Percentiles rank a stretch among this genome's conserved stretches.
phyloP scores from a whole-genome alignment of 371 early-diverging fungal genomes.

The Rhizopus microsporus region DNA sequence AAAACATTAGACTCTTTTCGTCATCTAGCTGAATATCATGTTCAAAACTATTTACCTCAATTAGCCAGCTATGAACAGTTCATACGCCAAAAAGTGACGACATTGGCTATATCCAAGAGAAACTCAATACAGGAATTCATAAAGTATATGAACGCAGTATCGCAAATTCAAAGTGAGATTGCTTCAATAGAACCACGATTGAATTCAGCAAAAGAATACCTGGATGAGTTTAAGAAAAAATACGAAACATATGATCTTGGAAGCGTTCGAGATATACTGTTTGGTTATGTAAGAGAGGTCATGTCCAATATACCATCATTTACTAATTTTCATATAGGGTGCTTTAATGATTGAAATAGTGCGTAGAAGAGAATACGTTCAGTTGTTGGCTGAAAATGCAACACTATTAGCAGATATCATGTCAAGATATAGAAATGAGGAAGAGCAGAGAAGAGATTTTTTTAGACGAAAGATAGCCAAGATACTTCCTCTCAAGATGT shows the following conservation, averaged over 20 bases:
- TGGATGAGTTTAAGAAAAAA: slow-evolving; percentile 29
- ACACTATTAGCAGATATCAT: slow-evolving; percentile 66
- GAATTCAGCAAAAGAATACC: slow-evolving; percentile 22
- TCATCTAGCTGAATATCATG: slow-evolving; percentile 65
- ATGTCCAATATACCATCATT: too few relatives aligned
- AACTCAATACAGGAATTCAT: slow-evolving; percentile 40
- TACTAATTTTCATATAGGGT: slow-evolving; percentile 38
- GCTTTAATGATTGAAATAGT: slow-evolving; percentile 71
- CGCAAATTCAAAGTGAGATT: slow-evolving; percentile 56
- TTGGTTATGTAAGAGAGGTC: slow-evolving; percentile 37
- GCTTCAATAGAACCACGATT: slow-evolving; percentile 30
- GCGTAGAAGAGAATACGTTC: slow-evolving; percentile 67
- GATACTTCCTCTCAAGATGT: slow-evolving; percentile 61
- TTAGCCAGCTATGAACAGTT: slow-evolving; percentile 31
- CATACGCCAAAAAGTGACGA: slow-evolving; percentile 36
- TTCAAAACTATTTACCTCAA: slow-evolving; percentile 62
- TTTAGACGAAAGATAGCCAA: slow-evolving; percentile 60
- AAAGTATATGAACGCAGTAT: slow-evolving; percentile 38
- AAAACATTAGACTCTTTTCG: slow-evolving; percentile 60
- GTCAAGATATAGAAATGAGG: slow-evolving; percentile 56
- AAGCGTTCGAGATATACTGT: slow-evolving; percentile 27
- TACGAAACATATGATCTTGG: slow-evolving; percentile 25
- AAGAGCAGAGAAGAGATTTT: slow-evolving; percentile 63
- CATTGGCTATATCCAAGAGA: slow-evolving; percentile 31
- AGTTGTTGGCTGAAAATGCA: slow-evolving; percentile 58